Percentiles rank a stretch among this genome's conserved stretches.
These are phyloP conservation scores for Spathaspora sp. DNA, from an alignment of 1,139 yeast genomes.

Conservation along the genomic window DNA sequence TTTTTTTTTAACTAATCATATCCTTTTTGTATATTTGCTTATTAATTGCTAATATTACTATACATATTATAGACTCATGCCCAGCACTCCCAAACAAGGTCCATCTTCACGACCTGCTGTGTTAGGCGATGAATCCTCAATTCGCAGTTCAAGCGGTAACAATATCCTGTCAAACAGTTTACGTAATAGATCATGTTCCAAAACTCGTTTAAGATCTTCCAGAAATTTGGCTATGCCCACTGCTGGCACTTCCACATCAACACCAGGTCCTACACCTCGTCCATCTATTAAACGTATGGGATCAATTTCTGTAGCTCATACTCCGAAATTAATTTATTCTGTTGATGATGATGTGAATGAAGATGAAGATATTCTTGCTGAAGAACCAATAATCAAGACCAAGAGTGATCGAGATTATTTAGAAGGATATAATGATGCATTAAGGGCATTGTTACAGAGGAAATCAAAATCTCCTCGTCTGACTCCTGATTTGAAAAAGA, in stretches of 20 bases:
- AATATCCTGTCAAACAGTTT: slow-evolving; percentile 9
- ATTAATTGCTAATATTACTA: background rate
- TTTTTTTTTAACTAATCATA: background rate
- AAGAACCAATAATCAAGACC: slow-evolving; percentile 17
- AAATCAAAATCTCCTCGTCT: slow-evolving; percentile 14
- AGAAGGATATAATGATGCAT: slow-evolving; percentile 73
- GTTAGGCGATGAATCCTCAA: slow-evolving; percentile 6
- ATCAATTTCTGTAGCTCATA: slow-evolving; percentile 1
- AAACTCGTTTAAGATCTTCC: slow-evolving; percentile 4
- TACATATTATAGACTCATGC: slow-evolving; percentile 4
- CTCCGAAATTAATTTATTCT: slow-evolving; percentile 49
- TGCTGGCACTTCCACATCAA: background rate
- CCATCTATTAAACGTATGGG: slow-evolving; percentile 26
- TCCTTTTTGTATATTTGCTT: background rate
- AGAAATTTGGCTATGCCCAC: background rate
- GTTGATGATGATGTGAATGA: slow-evolving; percentile 69
- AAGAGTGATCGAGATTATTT: slow-evolving; percentile 55
- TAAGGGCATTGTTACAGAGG: slow-evolving; percentile 41
- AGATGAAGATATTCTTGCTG: slow-evolving; percentile 50
- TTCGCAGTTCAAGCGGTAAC: slow-evolving; percentile 10
- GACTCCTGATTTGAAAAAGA: background rate
- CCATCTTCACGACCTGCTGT: slow-evolving; percentile 8
- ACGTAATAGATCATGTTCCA: slow-evolving; percentile 11
- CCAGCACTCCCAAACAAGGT: slow-evolving; percentile 9
- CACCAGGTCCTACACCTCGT: slow-evolving; percentile 12